Percentiles rank a stretch among this genome's conserved stretches.
Conservation (phyloP, 2,329 filamentous ascomycete genomes). For the Ophiocordyceps sinensis region DNA sequence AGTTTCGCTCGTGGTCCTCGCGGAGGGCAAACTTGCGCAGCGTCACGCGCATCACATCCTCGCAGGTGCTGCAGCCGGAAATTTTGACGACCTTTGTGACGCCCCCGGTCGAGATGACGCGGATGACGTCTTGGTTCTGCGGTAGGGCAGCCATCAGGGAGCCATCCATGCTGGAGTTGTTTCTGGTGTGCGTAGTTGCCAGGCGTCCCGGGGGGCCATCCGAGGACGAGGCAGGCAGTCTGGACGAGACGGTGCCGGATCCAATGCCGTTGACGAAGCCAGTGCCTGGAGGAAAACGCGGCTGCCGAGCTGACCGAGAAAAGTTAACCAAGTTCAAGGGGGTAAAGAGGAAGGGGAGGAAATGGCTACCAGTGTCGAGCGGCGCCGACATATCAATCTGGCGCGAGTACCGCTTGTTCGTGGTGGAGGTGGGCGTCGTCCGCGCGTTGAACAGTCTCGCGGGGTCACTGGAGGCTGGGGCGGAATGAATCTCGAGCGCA, state of each 20-base stretch:
- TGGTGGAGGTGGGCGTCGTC: slow-evolving; percentile 16
- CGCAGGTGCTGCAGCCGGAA: slow-evolving; percentile 76
- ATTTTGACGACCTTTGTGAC: slow-evolving; percentile 91
- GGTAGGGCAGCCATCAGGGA: slow-evolving; percentile 77
- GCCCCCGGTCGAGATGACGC: slow-evolving; percentile 84
- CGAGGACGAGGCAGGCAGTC: slow-evolving; percentile 45
- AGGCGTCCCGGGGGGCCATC: slow-evolving; percentile 50
- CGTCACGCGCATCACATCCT: slow-evolving; percentile 84
- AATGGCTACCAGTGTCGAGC: slow-evolving; percentile 25
- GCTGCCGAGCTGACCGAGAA: slow-evolving; percentile 29
- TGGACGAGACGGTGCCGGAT: slow-evolving; percentile 31
- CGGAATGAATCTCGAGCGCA: slow-evolving; percentile 52
- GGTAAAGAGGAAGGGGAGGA: slow-evolving; percentile 18
- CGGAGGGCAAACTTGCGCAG: slow-evolving; percentile 77
- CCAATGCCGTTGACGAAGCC: slow-evolving; percentile 32
- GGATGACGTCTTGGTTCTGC: slow-evolving; percentile 74
- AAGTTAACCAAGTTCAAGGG: slow-evolving; percentile 14
- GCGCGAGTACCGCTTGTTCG: slow-evolving; percentile 50
- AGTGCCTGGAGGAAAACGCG: slow-evolving; percentile 43
- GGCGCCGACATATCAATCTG: slow-evolving; percentile 36
- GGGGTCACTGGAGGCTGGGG: slow-evolving; percentile 20
- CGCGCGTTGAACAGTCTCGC: slow-evolving; percentile 49
- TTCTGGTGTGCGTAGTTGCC: slow-evolving; percentile 56
- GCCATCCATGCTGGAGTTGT: slow-evolving; percentile 72
- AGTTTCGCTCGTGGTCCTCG: slow-evolving; percentile 84